Evolutionary conservation across 495 filamentous ascomycete genomes (phyloP).

Genomic region (Halenospora varia): DNA sequence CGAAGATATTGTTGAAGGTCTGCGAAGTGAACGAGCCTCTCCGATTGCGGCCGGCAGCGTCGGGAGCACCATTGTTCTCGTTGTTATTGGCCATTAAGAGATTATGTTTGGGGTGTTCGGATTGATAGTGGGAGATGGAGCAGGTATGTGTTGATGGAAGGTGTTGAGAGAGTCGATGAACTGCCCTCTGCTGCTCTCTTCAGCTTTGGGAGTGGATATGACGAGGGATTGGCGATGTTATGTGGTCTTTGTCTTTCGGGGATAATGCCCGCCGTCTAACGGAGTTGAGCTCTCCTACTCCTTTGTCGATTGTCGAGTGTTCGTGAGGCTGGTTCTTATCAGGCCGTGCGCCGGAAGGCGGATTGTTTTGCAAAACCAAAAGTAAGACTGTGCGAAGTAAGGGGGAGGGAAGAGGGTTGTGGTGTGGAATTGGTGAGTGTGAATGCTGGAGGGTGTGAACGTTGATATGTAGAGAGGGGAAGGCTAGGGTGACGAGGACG

Average conservation of each 20-base stretch:
- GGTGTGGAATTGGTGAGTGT: neutral
- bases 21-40: conserved; percentile 52
- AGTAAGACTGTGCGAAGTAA: neutral
- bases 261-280: no score
- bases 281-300: no score
- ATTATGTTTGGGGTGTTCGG: neutral
- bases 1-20: conserved; percentile 52
- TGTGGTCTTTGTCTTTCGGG: no score
- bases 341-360: no score
- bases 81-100: conserved; percentile 36
- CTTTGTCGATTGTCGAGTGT: no score
- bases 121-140: neutral
- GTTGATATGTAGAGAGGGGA: neutral
- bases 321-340: neutral
- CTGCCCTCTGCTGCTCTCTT: no score
- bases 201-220: no score
- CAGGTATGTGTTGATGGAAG: conserved; percentile 21
- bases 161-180: no score
- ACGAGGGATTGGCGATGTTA: no score
- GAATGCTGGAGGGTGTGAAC: neutral
- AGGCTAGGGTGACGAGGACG: neutral
- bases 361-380: neutral
- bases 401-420: neutral
- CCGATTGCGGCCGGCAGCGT: conserved; percentile 27
- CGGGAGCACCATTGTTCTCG: conserved; percentile 30